Percentiles rank a stretch among this genome's conserved stretches.
These are phyloP conservation scores for Rhodotorula sphaerocarpa DNA, from an alignment of 768 basidiomycete species.

Conservation along the genomic window DNA sequence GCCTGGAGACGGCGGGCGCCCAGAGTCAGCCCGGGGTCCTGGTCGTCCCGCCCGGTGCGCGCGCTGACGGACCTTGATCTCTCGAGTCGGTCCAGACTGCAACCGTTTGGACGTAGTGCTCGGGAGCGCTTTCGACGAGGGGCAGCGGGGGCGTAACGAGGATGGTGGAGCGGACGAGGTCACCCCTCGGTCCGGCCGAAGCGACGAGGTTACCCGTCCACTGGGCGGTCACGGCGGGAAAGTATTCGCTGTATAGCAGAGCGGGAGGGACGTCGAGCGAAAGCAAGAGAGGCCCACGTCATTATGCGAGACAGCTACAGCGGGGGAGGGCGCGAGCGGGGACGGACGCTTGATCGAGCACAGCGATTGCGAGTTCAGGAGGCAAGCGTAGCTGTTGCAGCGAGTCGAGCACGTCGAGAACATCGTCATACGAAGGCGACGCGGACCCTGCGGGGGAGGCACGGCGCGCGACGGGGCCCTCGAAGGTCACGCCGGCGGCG, in stretches of 20 bases:
- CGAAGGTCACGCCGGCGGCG: neutral
- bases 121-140: neutral
- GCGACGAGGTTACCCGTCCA: neutral
- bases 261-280: too few species aligned
- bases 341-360: constrained; percentile 17
- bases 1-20: too few species aligned
- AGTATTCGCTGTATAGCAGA: constrained; percentile 8
- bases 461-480: neutral
- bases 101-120: neutral
- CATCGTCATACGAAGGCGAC: neutral
- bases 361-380: constrained; percentile 6
- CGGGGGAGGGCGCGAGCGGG: too few species aligned
- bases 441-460: neutral
- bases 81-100: constrained; percentile 4
- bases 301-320: neutral
- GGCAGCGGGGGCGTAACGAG: constrained; percentile 10
- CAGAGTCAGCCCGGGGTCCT: too few species aligned
- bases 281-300: neutral
- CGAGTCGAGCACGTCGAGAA: neutral
- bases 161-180: neutral
- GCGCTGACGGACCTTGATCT: constrained; percentile 20
- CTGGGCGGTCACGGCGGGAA: neutral
- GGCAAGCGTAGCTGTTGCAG: constrained; percentile 3
- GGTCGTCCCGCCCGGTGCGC: too few species aligned
- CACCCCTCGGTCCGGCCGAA: neutral